phyloP scores from a whole-genome alignment of 768 basidiomycete species.

The Coprinellus micaceus region DNA sequence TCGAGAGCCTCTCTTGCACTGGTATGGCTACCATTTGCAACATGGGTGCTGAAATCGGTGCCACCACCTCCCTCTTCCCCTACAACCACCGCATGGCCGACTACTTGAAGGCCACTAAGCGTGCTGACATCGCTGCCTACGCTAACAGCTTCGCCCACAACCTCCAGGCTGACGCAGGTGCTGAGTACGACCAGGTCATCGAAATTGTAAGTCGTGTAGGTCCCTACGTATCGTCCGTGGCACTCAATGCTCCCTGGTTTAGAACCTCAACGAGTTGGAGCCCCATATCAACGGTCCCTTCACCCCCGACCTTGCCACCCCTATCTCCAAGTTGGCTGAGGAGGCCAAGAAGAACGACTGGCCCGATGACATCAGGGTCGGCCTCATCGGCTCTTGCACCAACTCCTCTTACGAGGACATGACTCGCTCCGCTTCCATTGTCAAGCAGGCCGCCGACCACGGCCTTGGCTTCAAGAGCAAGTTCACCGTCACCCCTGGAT shows the following conservation, averaged over 20 bases:
- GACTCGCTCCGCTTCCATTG: slow-evolving; percentile 95
- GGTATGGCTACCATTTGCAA: slow-evolving; percentile 99
- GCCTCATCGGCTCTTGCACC: slow-evolving; percentile 98
- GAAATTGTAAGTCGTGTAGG: slow-evolving; percentile 64
- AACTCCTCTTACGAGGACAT: slow-evolving; percentile 99
- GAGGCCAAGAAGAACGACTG: slow-evolving; percentile 94
- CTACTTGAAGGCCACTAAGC: slow-evolving; percentile 95
- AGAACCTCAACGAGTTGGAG: slow-evolving; percentile 96
- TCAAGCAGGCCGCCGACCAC: slow-evolving; percentile 80
- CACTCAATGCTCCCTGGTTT: slow-evolving; percentile 8
- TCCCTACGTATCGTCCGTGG: not conserved
- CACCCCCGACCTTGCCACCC: slow-evolving; percentile 99
- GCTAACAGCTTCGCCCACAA: slow-evolving; percentile 89
- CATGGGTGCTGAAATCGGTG: slow-evolving; percentile 99
- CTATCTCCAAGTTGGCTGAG: slow-evolving; percentile 90
- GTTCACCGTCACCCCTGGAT: slow-evolving; percentile 98
- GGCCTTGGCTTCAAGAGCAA: slow-evolving; percentile 87
- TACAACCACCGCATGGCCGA: slow-evolving; percentile 93
- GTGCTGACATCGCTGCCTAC: slow-evolving; percentile 81
- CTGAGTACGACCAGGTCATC: slow-evolving; percentile 91
- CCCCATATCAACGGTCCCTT: slow-evolving; percentile 99
- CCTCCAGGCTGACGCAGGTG: slow-evolving; percentile 79
- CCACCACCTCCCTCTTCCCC: slow-evolving; percentile 98
- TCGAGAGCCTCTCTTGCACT: slow-evolving; percentile 94
- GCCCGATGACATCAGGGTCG: slow-evolving; percentile 96